Percentiles rank a stretch among this genome's conserved stretches.
phyloP scores from a whole-genome alignment of 352 stramenopile genomes.

The Pelagophyceae sp. region DNA sequence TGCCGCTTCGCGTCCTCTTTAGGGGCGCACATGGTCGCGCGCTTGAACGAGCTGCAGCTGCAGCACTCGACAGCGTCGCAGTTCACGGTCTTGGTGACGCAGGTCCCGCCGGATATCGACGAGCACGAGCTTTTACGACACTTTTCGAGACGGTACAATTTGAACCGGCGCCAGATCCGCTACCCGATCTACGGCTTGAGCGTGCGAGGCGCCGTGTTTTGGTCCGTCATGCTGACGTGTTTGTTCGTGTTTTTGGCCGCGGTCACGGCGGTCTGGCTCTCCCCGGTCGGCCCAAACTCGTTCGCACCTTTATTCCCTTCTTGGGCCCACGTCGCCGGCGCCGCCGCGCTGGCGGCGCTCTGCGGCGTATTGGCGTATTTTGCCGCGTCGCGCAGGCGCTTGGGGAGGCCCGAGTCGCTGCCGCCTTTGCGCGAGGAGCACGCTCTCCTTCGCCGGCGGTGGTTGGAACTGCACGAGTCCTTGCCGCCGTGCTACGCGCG shows the following conservation, averaged over 20 bases:
- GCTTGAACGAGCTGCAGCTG: neutral
- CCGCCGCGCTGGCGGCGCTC: neutral
- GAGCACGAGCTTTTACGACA: neutral
- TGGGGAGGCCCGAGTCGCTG: neutral
- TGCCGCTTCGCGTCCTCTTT: neutral
- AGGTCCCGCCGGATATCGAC: neutral
- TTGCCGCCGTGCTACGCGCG: neutral
- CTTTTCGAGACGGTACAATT: neutral
- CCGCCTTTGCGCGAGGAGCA: neutral
- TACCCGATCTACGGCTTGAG: constrained; percentile 5
- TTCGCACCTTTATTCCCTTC: neutral
- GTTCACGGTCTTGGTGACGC: neutral
- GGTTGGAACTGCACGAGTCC: neutral
- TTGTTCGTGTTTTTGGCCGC: neutral
- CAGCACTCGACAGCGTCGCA: neutral
- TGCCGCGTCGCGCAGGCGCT: neutral
- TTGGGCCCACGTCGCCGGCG: neutral
- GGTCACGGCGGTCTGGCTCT: neutral
- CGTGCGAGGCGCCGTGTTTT: neutral
- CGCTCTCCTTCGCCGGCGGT: neutral
- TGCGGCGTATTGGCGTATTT: neutral
- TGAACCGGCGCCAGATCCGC: neutral
- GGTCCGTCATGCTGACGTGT: neutral
- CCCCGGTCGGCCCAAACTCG: neutral
- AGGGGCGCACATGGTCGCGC: neutral